A percentile compares a stretch with the other conserved stretches of the same genome.
phyloP scores from a whole-genome alignment of 2,329 filamentous ascomycete genomes.

The Penicillium sp. region DNA sequence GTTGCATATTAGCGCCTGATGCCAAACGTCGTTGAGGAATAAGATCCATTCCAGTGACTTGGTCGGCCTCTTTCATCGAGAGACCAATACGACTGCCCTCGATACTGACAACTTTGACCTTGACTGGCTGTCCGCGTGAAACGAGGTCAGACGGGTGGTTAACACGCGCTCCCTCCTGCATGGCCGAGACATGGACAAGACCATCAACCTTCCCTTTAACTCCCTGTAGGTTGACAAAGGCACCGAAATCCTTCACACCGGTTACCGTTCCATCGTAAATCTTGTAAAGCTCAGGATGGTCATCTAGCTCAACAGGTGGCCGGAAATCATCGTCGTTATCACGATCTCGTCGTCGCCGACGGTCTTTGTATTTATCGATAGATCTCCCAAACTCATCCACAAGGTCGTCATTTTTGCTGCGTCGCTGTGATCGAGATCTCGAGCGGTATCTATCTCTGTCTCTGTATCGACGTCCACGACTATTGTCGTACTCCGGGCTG shows the following conservation, averaged over 20 bases:
- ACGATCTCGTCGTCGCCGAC: conserved; percentile 38
- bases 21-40: conserved; percentile 74
- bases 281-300: conserved; percentile 77
- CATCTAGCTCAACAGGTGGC: conserved; percentile 74
- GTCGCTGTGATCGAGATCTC: conserved; percentile 51
- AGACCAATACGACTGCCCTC: conserved; percentile 79
- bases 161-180: conserved; percentile 79
- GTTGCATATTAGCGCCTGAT: conserved; percentile 87
- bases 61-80: conserved; percentile 97
- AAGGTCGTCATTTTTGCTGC: conserved; percentile 48
- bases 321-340: conserved; percentile 59
- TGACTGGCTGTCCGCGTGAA: conserved; percentile 75
- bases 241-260: conserved; percentile 91
- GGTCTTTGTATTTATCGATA: conserved; percentile 40
- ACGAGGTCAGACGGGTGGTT: conserved; percentile 90
- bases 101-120: conserved; percentile 88
- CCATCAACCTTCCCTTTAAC: conserved; percentile 88
- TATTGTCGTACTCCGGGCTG: conserved; percentile 52
- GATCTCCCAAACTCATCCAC: conserved; percentile 61
- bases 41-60: conserved; percentile 79
- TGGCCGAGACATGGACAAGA: conserved; percentile 87
- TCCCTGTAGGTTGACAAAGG: conserved; percentile 87
- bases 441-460: conserved; percentile 45
- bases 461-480: conserved; percentile 46
- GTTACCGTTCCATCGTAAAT: conserved; percentile 88